These are phyloP conservation scores for Aureobasidium musti DNA, from an alignment of 2,329 filamentous ascomycete genomes.

Conservation along the genomic window DNA sequence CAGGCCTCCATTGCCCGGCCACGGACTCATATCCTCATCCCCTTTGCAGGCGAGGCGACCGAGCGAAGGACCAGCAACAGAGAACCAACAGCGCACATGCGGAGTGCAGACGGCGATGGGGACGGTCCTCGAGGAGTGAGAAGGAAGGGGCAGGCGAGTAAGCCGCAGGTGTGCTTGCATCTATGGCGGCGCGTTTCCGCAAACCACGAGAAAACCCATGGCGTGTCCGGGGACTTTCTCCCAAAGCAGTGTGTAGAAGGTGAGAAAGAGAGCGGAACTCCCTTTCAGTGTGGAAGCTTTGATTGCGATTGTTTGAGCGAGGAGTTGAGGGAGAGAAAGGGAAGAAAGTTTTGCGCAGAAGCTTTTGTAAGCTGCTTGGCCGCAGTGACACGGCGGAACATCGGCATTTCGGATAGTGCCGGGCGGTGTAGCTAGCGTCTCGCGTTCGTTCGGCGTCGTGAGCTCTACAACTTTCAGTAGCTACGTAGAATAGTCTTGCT, in stretches of 20 bases:
- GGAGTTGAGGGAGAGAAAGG: conserved; percentile 60
- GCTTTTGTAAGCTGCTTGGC: not conserved
- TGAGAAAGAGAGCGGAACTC: conserved; percentile 37
- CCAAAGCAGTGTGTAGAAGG: conserved; percentile 71
- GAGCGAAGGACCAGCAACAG: conserved; percentile 42
- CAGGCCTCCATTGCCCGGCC: conserved; percentile 36
- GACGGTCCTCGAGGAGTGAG: conserved; percentile 44
- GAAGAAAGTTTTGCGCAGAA: conserved; percentile 2
- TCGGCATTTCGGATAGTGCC: not conserved
- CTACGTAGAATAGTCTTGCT: not conserved
- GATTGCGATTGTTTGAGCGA: conserved; percentile 99
- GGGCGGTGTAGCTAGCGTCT: conserved; percentile 2
- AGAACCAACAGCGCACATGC: conserved; percentile 40
- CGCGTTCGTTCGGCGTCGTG: conserved; percentile 5
- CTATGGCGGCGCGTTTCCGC: conserved; percentile 99
- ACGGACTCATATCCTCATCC: conserved; percentile 93
- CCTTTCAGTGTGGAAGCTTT: conserved; percentile 92
- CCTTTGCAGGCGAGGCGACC: conserved; percentile 43
- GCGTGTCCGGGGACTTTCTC: conserved; percentile 99
- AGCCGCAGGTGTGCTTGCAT: conserved; percentile 76
- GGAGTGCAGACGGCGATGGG: conserved; percentile 57
- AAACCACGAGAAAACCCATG: conserved; percentile 52
- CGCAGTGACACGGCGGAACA: conserved; percentile 7
- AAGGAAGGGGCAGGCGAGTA: conserved; percentile 57
- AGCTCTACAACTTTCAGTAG: conserved; percentile 14